Base-by-base conservation (phyloP, 208 protist genomes). In the Sergeia podlipaevii region DNA sequence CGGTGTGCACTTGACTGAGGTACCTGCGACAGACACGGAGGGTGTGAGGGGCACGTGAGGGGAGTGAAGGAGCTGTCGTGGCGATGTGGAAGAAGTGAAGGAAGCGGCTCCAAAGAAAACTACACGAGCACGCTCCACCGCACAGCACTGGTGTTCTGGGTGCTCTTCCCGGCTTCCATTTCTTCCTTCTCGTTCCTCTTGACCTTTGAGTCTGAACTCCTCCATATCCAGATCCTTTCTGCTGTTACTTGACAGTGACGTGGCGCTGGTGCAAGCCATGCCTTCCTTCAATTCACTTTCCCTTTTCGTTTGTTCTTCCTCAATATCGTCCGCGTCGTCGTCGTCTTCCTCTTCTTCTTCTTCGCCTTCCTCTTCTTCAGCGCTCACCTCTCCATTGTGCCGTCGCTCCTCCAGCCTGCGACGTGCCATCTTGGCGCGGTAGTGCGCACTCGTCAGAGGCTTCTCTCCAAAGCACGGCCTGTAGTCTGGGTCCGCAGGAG, bases 81-180 rank as follows among this genome's bases (percentile, higher is more conserved):
- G 73, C 0, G 78, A 83, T 15, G 78, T 82, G n/a, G 68, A 78
- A 20, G 72, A 76, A 37, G 68, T 74, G 60, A 86, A 90, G 18
- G 82, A 63, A 4, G 52, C 50, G 8, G 67, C 54, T n/a, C 78
- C 83, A 46, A 91, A 87, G 55, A 87, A 91, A 13, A 83, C 11
- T 2, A 73, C 58, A 4, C 79, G 65, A 0, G 83, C 83, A n/a
- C 59, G 67, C 23, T 86, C 83, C 34, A 91, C 52, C 0, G 76
- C 75, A 49, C 83, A 91, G 17, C 51, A 59, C 1, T 51, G 15
- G 10, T 13, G 42, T 47, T 10, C 23, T 18, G 1, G 41, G 13
- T 3, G 34, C 45, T 2, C 21, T 4, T n/a, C 34, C 34, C 1
- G 43, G 2, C 27, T 4, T 18, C 38, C 15, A 15, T 15, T 38